Conservation (phyloP, 108 stramenopile genomes). For the Fragilaria crotonensis region DNA sequence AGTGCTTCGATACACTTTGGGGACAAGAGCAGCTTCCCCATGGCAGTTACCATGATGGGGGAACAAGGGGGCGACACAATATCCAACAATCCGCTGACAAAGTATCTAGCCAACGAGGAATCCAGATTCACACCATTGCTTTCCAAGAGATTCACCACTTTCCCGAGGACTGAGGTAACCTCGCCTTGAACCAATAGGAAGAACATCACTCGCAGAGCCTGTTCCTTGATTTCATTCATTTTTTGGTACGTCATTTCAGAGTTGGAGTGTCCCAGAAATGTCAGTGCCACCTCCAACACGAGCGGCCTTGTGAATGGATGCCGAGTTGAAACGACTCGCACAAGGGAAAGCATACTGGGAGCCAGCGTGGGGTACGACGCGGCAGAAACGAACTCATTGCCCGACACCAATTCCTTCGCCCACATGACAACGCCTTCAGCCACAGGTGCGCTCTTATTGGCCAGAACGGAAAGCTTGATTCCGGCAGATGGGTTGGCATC, state of each 20-base stretch:
- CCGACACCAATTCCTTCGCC: constrained; percentile 56
- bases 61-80: constrained; percentile 62
- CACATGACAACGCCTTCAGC: constrained; percentile 75
- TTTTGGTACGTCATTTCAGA: constrained; percentile 77
- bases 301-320: constrained; percentile 64
- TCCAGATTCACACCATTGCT: constrained; percentile 51
- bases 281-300: constrained; percentile 51
- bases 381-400: constrained; percentile 58
- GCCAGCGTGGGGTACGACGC: constrained; percentile 70
- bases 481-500: constrained; percentile 39
- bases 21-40: constrained; percentile 38
- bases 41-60: constrained; percentile 36
- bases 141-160: constrained; percentile 33
- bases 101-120: constrained; percentile 71
- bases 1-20: constrained; percentile 62
- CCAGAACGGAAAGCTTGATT: constrained; percentile 49
- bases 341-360: constrained; percentile 68
- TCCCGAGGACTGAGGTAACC: constrained; percentile 41
- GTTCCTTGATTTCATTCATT: constrained; percentile 80
- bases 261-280: constrained; percentile 67
- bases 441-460: constrained; percentile 53
- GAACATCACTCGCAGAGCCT: constrained; percentile 66
- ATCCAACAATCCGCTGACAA: constrained; percentile 60
- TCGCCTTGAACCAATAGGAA: constrained; percentile 59
- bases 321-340: constrained; percentile 44